Conservation (phyloP, 2,329 filamentous ascomycete species). For the Bipolaris victoriae region DNA sequence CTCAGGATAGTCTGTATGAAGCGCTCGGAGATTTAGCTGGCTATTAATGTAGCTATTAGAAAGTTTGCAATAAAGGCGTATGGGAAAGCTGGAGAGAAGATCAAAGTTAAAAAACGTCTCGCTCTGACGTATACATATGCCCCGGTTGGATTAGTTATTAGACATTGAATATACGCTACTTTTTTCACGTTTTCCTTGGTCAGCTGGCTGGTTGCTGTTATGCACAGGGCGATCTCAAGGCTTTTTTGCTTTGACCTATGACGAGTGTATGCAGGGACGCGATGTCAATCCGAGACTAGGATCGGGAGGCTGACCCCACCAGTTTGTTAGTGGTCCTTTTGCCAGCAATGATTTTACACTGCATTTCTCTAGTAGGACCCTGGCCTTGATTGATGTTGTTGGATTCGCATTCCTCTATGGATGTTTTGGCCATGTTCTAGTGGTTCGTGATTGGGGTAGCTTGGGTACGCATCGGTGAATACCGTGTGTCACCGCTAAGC, state of each 20-base stretch:
- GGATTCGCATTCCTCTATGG: background rate
- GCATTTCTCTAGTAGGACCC: background rate
- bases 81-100: background rate
- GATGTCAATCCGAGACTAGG: slow-evolving; percentile 21
- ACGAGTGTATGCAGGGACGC: slow-evolving; percentile 26
- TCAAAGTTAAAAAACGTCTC: background rate
- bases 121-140: slow-evolving; percentile 3
- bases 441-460: background rate
- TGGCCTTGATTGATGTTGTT: background rate
- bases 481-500: slow-evolving; percentile 9
- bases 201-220: slow-evolving; percentile 16
- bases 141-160: background rate
- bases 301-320: slow-evolving; percentile 13
- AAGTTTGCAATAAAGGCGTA: background rate
- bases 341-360: background rate
- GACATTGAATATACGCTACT: slow-evolving; percentile 7
- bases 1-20: background rate
- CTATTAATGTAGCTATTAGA: background rate
- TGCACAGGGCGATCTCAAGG: slow-evolving; percentile 4
- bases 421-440: background rate
- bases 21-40: background rate
- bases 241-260: slow-evolving; percentile 17
- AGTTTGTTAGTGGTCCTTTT: slow-evolving; percentile 7
- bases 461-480: background rate
- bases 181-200: slow-evolving; percentile 18